phyloP scores from a whole-genome alignment of 768 basidiomycete genomes.

The Tylopilus intermedius region DNA sequence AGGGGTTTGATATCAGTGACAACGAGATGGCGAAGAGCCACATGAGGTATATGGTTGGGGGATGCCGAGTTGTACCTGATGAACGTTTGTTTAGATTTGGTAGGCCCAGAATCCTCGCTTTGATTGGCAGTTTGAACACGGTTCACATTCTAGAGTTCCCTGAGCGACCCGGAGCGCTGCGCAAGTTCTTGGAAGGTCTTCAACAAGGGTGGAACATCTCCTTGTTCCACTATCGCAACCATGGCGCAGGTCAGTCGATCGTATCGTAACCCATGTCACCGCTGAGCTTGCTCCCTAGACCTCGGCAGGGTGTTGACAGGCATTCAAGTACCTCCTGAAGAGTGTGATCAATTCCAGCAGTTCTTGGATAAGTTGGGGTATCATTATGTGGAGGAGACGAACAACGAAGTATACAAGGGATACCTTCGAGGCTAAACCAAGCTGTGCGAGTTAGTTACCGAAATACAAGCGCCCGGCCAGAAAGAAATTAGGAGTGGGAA shows the following conservation, averaged over 20 bases:
- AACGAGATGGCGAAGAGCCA: constrained; percentile 96
- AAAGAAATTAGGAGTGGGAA: constrained; percentile 14
- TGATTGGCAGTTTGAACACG: constrained; percentile 1
- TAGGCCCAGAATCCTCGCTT: constrained; percentile 35
- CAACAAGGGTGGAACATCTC: constrained; percentile 90
- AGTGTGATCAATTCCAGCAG: constrained; percentile 60
- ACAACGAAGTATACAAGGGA: constrained; percentile 78
- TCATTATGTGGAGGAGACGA: constrained; percentile 87
- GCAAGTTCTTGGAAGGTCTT: constrained; percentile 82
- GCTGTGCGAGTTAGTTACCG: background rate
- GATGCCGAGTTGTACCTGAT: constrained; percentile 66
- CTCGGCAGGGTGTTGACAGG: constrained; percentile 91
- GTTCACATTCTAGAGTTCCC: constrained; percentile 70
- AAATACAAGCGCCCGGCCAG: background rate
- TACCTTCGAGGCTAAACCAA: constrained; percentile 47
- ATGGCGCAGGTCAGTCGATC: constrained; percentile 75
- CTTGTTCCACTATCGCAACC: constrained; percentile 96
- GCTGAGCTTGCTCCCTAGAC: constrained; percentile 45
- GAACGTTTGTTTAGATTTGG: constrained; percentile 94
- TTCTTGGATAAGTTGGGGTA: constrained; percentile 82
- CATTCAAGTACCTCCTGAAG: constrained; percentile 78
- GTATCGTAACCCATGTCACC: background rate
- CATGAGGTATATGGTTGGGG: constrained; percentile 91
- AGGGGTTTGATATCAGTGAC: constrained; percentile 85
- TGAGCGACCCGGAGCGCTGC: constrained; percentile 86